These are phyloP conservation scores for Trichosporon asahii DNA, from an alignment of 1,284 basidiomycete genomes.

Conservation along the genomic window DNA sequence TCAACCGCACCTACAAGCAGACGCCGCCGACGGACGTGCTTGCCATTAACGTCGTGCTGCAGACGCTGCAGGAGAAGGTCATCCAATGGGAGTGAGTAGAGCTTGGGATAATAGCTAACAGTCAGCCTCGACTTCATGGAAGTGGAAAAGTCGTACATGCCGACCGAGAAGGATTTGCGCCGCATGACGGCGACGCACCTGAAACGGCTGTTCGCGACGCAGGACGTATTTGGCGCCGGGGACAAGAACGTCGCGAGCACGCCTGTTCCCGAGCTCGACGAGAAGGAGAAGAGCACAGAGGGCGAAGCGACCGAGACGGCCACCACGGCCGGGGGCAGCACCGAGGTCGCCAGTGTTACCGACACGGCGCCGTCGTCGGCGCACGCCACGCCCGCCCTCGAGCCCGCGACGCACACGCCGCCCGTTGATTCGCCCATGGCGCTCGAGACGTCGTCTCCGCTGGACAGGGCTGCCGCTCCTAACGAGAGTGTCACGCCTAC, in stretches of 20 bases:
- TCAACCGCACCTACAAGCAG: conserved; percentile 76
- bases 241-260: conserved; percentile 52
- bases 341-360: background rate
- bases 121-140: conserved; percentile 54
- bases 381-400: background rate
- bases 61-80: conserved; percentile 85
- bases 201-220: conserved; percentile 56
- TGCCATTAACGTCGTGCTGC: conserved; percentile 80
- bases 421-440: conserved; percentile 14
- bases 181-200: conserved; percentile 52
- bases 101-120: conserved; percentile 7
- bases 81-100: conserved; percentile 76
- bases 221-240: conserved; percentile 48
- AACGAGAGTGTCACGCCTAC: conserved; percentile 17
- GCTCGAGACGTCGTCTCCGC: background rate
- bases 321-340: background rate
- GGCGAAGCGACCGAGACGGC: background rate
- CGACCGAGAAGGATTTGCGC: conserved; percentile 51
- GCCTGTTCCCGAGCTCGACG: conserved; percentile 74
- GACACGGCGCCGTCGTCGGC: background rate
- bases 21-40: conserved; percentile 79
- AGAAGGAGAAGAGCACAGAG: conserved; percentile 50
- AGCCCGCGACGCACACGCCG: background rate
- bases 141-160: conserved; percentile 56
- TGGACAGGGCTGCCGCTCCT: background rate